phyloP scores from a whole-genome alignment of 352 stramenopile genomes.

The Globisporangium spiculum region DNA sequence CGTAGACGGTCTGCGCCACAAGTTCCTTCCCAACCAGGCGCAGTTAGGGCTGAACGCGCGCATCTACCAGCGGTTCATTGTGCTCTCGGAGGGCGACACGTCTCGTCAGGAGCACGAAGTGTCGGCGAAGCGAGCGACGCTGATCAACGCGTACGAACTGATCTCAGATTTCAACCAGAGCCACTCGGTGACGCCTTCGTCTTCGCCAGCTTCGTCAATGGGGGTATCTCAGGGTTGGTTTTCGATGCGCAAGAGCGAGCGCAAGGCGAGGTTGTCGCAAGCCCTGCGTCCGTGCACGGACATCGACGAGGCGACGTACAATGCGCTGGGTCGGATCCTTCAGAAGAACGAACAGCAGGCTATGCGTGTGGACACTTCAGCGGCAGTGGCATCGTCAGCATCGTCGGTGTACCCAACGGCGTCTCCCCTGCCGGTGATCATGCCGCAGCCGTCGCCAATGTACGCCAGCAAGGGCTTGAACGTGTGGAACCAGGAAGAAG shows the following conservation, averaged over 20 bases:
- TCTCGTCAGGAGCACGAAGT: slow-evolving; percentile 4
- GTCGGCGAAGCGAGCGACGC: neutral
- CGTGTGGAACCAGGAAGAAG: slow-evolving; percentile 17
- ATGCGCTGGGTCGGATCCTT: slow-evolving; percentile 4
- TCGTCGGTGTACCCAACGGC: neutral
- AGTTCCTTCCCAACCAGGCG: neutral
- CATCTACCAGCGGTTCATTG: slow-evolving; percentile 13
- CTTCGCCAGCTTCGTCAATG: neutral
- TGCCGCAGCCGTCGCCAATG: slow-evolving; percentile 8
- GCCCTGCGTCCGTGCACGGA: slow-evolving; percentile 10
- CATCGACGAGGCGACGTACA: slow-evolving; percentile 11
- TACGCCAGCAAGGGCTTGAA: slow-evolving; percentile 12
- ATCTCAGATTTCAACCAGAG: slow-evolving; percentile 11
- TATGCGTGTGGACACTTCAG: neutral
- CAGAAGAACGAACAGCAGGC: neutral
- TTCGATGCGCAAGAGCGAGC: slow-evolving; percentile 13
- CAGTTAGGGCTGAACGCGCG: slow-evolving; percentile 1
- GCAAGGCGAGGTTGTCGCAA: neutral
- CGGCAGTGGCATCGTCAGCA: neutral
- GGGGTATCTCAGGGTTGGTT: slow-evolving; percentile 4
- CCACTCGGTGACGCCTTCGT: neutral
- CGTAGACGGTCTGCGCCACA: slow-evolving; percentile 1
- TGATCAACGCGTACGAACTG: slow-evolving; percentile 12
- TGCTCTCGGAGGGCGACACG: slow-evolving; percentile 13
- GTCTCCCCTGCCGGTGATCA: neutral